Base-by-base conservation (phyloP, 257 asterid species). In the Solanum tarijense region DNA sequence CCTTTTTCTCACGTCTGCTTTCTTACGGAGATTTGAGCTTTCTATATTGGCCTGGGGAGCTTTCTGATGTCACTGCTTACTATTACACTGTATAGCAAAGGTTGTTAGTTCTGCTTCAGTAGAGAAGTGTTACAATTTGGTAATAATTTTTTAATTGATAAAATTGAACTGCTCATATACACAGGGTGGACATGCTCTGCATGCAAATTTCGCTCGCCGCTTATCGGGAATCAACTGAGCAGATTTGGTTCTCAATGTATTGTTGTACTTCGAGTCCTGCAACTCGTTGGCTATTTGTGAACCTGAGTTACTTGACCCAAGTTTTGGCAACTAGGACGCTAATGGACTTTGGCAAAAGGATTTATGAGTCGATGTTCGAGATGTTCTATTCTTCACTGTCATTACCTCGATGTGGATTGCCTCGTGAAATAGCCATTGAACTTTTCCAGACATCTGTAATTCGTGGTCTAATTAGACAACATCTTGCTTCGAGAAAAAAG, bases 181-280 rank as follows among this genome's bases (percentile, higher is more conserved):
- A 84, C 91, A 96, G 98, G 98, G 92, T 86, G 98, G 98, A 69
- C 98, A 96, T 92, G 91, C 98, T 11, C 87, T 96, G 89, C 99
- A 96, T 81, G 84, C 97, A 0, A 94, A 95, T 86, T 94, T 97
- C 68, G 95, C 93, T 89, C 94, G 95, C 11, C 60, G 86, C 73
- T 83, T 96, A 52, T 88, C 76, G 11, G 92, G 92, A 87, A 87
- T 62, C 83, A 78, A 34, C 34, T 38, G 87, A 89, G 74, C 20
- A 29, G 68, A 21, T 23, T 46, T 79, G 66, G 68, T 31, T 38
- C 6, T 29, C 41, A 9, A 35, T 27, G 0, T 81, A 29, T 46
- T 18, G 41, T 46, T 29, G 20, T 81, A 27, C n/a, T 79, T 43
- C 0, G 27, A 79, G 62, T 78, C 36, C 60, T 62, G 6, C 6